These are phyloP conservation scores for Abrus precatorius DNA, from an alignment of 306 rosid species.

Conservation along the genomic window DNA sequence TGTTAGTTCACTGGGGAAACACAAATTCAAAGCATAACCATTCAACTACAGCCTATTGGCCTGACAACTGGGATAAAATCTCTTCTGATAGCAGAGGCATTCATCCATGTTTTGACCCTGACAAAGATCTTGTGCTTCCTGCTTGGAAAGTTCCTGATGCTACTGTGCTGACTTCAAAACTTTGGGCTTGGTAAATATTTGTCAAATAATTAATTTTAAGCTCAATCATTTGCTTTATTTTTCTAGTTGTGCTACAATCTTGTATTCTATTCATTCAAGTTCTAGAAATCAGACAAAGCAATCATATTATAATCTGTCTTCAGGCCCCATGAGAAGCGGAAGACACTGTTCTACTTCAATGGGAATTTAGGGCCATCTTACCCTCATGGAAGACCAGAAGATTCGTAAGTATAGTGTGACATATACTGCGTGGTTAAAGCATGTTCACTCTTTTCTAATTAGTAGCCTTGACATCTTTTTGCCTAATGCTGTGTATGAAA, in stretches of 20 bases:
- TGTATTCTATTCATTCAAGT: constrained; percentile 2
- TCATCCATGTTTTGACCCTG: constrained; percentile 95
- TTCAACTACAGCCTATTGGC: constrained; percentile 98
- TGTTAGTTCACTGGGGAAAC: constrained; percentile 99
- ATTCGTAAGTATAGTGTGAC: constrained; percentile 63
- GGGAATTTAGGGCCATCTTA: constrained; percentile 94
- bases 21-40: constrained; percentile 87
- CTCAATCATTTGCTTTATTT: constrained; percentile 35
- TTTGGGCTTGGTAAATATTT: constrained; percentile 76
- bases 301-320: constrained; percentile 45
- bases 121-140: constrained; percentile 96
- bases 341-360: constrained; percentile 83
- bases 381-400: constrained; percentile 73
- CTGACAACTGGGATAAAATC: constrained; percentile 86
- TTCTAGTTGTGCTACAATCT: constrained; percentile 30
- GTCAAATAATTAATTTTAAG: constrained; percentile 6
- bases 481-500: constrained; percentile 17
- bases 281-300: constrained; percentile 25
- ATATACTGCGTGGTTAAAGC: constrained; percentile 13
- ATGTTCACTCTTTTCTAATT: constrained; percentile 22
- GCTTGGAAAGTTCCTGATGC: constrained; percentile 94
- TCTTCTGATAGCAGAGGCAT: constrained; percentile 74
- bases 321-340: constrained; percentile 80
- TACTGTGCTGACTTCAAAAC: constrained; percentile 61
- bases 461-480: constrained; percentile 18